phyloP scores from a whole-genome alignment of 2,329 filamentous ascomycete species.

The Fusarium bactridioides region DNA sequence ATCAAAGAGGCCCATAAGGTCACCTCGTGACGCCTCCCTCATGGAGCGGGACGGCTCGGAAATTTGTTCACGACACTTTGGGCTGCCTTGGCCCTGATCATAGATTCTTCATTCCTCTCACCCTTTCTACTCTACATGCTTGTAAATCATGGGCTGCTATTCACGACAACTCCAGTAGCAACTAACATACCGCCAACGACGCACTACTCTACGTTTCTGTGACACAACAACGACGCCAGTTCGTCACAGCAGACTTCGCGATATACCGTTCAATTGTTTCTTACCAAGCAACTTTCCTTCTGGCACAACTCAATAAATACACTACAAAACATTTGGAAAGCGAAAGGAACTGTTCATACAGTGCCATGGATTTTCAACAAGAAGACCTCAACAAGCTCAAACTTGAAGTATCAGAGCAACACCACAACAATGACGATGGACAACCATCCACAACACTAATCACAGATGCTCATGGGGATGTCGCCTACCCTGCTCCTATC shows the following conservation, averaged over 20 bases:
- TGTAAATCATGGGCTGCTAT: background rate
- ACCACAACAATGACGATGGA: background rate
- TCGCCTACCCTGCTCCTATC: constrained; percentile 22
- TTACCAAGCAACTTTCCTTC: background rate
- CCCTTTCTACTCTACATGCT: background rate
- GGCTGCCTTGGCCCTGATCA: background rate
- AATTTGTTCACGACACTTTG: background rate
- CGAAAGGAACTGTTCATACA: background rate
- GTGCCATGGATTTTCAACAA: constrained; percentile 9
- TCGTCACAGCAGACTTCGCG: background rate
- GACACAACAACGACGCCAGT: constrained; percentile 3
- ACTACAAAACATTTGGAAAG: background rate
- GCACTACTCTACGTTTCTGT: background rate
- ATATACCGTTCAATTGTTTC: background rate
- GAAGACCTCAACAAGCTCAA: constrained; percentile 13
- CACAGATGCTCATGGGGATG: constrained; percentile 13
- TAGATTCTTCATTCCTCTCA: background rate
- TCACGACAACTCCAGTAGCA: background rate
- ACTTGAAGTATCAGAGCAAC: constrained; percentile 18
- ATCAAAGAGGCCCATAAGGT: background rate
- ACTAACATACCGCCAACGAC: background rate
- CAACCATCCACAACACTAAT: constrained; percentile 16
- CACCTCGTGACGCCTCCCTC: constrained; percentile 5
- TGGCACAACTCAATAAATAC: background rate
- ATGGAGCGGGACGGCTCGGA: background rate